phyloP scores from a whole-genome alignment of 345 rosid species.

The Conringia planisiliqua region DNA sequence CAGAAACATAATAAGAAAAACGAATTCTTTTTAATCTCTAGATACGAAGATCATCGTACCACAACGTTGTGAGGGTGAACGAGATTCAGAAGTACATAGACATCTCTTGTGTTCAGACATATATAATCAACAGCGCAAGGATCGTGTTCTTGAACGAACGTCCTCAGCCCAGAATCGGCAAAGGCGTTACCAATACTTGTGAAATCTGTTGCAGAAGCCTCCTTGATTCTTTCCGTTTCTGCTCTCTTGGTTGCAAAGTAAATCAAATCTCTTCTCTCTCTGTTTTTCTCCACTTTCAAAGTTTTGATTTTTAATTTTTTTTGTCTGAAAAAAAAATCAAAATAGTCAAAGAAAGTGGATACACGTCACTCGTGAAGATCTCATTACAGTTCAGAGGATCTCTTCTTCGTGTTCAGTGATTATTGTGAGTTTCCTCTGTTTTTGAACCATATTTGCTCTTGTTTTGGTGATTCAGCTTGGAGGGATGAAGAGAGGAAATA shows the following conservation, averaged over 20 bases:
- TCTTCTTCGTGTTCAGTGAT: neutral
- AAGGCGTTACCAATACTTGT: conserved; percentile 90
- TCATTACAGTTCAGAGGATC: neutral
- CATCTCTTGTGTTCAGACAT: conserved; percentile 80
- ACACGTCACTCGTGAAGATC: too few species aligned
- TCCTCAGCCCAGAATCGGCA: conserved; percentile 90
- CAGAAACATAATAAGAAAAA: neutral
- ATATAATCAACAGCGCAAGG: conserved; percentile 88
- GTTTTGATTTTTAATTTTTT: neutral
- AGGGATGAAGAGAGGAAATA: conserved; percentile 63
- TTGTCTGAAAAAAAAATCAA: neutral
- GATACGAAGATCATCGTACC: conserved; percentile 95
- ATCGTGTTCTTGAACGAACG: conserved; percentile 85
- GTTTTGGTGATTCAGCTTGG: conserved; percentile 48
- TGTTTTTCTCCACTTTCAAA: neutral
- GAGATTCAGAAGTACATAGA: conserved; percentile 88
- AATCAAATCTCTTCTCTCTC: neutral
- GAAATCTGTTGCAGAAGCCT: conserved; percentile 85
- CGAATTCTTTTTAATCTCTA: conserved; percentile 15
- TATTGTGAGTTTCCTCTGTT: neutral
- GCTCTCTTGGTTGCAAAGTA: conserved; percentile 89
- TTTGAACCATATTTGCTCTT: neutral
- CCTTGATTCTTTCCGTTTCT: conserved; percentile 89
- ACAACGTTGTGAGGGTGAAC: conserved; percentile 85
- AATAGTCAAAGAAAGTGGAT: neutral